A percentile compares a stretch with the other conserved stretches of the same genome.
phyloP scores from a whole-genome alignment of 2,329 filamentous ascomycete species.

The Thermothelomyces thermophilus region DNA sequence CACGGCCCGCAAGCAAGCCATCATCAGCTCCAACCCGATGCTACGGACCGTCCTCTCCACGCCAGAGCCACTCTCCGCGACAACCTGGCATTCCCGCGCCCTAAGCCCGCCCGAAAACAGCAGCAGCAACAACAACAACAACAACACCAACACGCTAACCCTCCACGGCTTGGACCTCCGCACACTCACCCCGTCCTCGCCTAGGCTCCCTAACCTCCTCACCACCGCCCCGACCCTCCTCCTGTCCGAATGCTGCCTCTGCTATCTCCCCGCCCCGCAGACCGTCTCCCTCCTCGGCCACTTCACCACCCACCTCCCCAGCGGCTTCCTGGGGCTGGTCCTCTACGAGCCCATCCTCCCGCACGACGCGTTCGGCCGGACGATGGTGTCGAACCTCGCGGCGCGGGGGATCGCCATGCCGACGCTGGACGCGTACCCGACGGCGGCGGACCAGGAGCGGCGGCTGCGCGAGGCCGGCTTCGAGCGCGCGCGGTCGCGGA shows the following conservation, averaged over 20 bases:
- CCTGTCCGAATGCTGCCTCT: constrained; percentile 91
- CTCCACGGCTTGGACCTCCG: constrained; percentile 67
- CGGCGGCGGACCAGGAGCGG: constrained; percentile 59
- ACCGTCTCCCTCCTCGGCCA: constrained; percentile 59
- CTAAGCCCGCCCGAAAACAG: neutral
- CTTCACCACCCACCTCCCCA: constrained; percentile 50
- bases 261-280: constrained; percentile 67
- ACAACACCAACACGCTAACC: constrained; percentile 15
- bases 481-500: constrained; percentile 8
- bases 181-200: constrained; percentile 36
- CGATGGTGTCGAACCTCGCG: constrained; percentile 87
- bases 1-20: constrained; percentile 57
- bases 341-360: constrained; percentile 88
- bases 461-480: constrained; percentile 65
- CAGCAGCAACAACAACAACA: neutral
- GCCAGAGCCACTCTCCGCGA: neutral
- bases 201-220: constrained; percentile 40
- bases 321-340: constrained; percentile 50
- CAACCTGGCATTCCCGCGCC: constrained; percentile 7
- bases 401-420: constrained; percentile 77
- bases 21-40: constrained; percentile 36
- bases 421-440: constrained; percentile 67
- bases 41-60: constrained; percentile 24
- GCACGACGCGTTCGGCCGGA: constrained; percentile 77
- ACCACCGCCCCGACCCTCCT: constrained; percentile 68